Percentiles rank a stretch among this genome's conserved stretches.
phyloP scores from a whole-genome alignment of 352 stramenopile species.

The Pythium phragmitis region DNA sequence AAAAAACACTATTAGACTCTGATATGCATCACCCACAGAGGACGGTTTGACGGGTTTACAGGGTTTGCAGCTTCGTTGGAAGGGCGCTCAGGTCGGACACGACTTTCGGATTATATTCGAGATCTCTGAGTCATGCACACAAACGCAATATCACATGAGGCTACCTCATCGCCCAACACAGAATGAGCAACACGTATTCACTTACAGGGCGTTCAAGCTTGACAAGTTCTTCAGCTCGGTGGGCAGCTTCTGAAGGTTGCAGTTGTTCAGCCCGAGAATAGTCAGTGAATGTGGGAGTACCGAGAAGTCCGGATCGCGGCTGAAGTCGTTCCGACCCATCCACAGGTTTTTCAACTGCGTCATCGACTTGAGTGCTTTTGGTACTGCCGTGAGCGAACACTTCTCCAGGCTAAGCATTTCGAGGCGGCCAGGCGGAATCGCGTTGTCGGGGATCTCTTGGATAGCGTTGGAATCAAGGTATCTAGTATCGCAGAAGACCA shows the following conservation, averaged over 20 bases:
- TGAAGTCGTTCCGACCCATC: slow-evolving; percentile 13
- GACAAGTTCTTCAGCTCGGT: not conserved
- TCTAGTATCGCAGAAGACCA: not conserved
- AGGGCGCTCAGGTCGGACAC: no score
- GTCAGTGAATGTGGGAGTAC: not conserved
- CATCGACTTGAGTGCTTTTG: slow-evolving; percentile 2
- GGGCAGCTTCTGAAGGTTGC: slow-evolving; percentile 2
- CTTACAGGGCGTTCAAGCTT: slow-evolving; percentile 1
- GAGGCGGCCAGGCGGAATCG: not conserved
- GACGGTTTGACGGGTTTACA: not conserved
- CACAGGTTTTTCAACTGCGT: not conserved
- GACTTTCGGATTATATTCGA: not conserved
- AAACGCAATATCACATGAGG: no score
- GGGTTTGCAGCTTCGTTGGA: not conserved
- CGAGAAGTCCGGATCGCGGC: slow-evolving; percentile 3
- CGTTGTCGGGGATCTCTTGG: slow-evolving; percentile 3
- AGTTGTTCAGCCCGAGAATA: not conserved
- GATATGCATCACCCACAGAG: not conserved
- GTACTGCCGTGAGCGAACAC: slow-evolving; percentile 10
- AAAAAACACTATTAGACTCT: not conserved
- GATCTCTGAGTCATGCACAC: not conserved
- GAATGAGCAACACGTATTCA: not conserved
- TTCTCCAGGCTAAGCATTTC: slow-evolving; percentile 5
- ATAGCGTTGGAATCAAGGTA: slow-evolving; percentile 9
- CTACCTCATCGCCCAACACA: no score